Percentiles rank a stretch among this genome's conserved stretches.
Conservation (phyloP, 257 asterid species). For the Mitragyna speciosa region DNA sequence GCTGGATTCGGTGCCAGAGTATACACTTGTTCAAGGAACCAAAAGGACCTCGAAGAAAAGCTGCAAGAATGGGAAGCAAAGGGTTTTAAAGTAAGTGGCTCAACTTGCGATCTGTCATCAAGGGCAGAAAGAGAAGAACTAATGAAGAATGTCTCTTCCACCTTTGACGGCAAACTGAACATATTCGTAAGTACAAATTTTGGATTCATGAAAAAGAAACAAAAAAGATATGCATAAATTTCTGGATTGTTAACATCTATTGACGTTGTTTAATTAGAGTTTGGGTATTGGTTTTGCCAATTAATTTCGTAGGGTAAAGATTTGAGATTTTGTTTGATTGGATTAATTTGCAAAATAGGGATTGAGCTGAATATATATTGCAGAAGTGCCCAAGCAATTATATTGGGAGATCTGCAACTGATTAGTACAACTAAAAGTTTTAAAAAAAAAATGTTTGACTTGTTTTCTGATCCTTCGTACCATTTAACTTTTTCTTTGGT, state of each 20-base stretch:
- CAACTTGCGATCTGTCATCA: conserved; percentile 48
- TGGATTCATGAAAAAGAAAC: background rate
- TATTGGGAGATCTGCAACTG: too few species aligned
- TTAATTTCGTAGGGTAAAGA: too few species aligned
- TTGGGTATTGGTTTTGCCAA: too few species aligned
- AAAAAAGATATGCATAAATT: too few species aligned
- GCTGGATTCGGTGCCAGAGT: conserved; percentile 62
- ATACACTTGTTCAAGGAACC: conserved; percentile 62
- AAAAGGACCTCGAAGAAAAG: conserved; percentile 36
- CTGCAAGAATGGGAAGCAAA: conserved; percentile 57
- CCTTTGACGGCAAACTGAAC: conserved; percentile 61
- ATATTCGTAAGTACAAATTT: conserved; percentile 43
- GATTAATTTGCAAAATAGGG: too few species aligned
- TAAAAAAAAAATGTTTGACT: too few species aligned
- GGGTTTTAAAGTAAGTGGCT: conserved; percentile 59
- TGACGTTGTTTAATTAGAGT: too few species aligned
- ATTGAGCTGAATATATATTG: background rate
- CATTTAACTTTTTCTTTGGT: too few species aligned
- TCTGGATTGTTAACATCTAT: too few species aligned
- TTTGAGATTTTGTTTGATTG: background rate
- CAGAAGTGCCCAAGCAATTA: too few species aligned
- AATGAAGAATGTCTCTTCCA: conserved; percentile 41
- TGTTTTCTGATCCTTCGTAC: too few species aligned
- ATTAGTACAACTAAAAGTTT: too few species aligned
- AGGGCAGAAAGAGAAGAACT: conserved; percentile 44